Conservation (phyloP, 257 asterid genomes). For the Dorcoceras hygrometricum region DNA sequence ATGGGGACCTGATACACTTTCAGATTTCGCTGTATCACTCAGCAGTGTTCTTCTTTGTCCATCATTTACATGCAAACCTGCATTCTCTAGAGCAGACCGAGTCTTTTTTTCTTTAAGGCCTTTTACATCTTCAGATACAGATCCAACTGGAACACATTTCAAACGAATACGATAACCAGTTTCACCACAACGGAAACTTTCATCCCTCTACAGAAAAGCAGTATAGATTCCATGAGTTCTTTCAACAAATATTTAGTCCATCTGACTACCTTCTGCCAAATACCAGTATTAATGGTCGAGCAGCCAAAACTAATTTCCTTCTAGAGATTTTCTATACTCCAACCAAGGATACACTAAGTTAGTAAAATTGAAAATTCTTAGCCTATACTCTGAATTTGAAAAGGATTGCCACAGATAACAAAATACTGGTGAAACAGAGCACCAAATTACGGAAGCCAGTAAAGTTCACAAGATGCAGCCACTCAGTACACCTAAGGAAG, state of each 20-base stretch:
- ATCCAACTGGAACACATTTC: slow-evolving; percentile 57
- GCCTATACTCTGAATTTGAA: too few relatives aligned
- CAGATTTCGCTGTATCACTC: slow-evolving; percentile 44
- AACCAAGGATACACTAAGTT: background rate
- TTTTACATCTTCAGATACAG: slow-evolving; percentile 41
- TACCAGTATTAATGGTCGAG: background rate
- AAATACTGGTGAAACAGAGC: background rate
- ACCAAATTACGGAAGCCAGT: background rate
- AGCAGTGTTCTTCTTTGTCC: slow-evolving; percentile 48
- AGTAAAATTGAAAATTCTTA: background rate
- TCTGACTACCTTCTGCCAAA: background rate
- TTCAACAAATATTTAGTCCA: background rate
- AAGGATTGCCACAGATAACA: background rate
- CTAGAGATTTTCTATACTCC: background rate
- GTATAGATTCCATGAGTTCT: slow-evolving; percentile 17
- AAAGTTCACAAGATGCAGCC: background rate
- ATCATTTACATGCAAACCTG: slow-evolving; percentile 30
- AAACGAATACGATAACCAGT: slow-evolving; percentile 94
- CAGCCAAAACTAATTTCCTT: background rate
- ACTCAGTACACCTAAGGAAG: background rate
- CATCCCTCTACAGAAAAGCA: slow-evolving; percentile 56
- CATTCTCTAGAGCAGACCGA: slow-evolving; percentile 60
- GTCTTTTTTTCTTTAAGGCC: slow-evolving; percentile 34
- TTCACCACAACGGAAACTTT: slow-evolving; percentile 81
- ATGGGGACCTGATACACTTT: slow-evolving; percentile 43